Evolutionary conservation across 2,329 filamentous ascomycete species (phyloP), one percentile per base, ranked within the genome.

Genomic region (Penicillium psychrosexuale): DNA sequence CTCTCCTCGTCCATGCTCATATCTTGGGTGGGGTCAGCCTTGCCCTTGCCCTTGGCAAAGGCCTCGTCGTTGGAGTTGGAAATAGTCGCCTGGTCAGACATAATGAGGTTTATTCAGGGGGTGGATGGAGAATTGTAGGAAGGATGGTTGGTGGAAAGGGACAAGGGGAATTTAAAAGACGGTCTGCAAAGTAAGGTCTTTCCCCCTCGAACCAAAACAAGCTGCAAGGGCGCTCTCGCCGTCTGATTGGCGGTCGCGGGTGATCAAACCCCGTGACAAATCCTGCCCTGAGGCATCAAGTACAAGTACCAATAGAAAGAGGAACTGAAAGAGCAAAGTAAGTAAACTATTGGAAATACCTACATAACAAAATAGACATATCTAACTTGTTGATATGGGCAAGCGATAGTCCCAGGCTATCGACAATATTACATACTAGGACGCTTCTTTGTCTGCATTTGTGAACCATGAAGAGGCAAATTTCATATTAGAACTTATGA

Each of bases 21-120:
- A 65, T 88, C 84, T 62, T 85, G 78, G 39, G 74, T 73, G 51
- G 75, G 73, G 33, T 78, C 71, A 38, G 84, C 86, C 81, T 96
- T 96, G 79, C 91, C 66, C 82, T 96, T 96, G 76, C 90, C 90
- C 82, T 96, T 96, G 74, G 84, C 80, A 58, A 78, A 71, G 58
- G 70, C 63, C 30, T 66, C 67, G 53, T 70, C 69, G 54, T 78
- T 73, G 60, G 82, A 69, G 61, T 72, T 65, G 56, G 66, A 65
- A 63, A 60, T 63, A n/a, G 66, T 59, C 39, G 65, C 66, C 65
- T 70, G 66, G 60, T 71, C 71, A 65, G 69, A 67, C 72, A 75
- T 75, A 51, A 47, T 69, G 63, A 43, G 30, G 53, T 49, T 49
- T 48, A 43, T 46, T 48, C 17, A 38, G 38, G 44, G n/a, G 44